Evolutionary conservation across 371 early-diverging fungal species (phyloP).

Genomic region (Rhizomucor pusillus): DNA sequence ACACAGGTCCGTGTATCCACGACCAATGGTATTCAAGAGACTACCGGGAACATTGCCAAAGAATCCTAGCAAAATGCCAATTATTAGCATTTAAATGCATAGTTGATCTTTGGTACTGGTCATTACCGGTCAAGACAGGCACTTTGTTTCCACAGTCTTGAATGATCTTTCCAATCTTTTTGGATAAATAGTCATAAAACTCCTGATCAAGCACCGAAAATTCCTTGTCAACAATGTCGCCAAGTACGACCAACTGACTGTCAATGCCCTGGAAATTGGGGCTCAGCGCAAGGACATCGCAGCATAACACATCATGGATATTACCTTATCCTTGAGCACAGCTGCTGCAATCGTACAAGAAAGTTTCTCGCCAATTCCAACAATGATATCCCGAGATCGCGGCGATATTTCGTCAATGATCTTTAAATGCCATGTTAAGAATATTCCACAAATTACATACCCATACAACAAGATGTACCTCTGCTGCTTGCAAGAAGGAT

Average conservation of each 20-base stretch:
- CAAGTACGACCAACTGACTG: constrained; percentile 79
- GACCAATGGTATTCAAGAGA: constrained; percentile 87
- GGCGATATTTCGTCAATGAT: constrained; percentile 97
- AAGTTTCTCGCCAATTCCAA: constrained; percentile 93
- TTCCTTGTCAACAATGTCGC: constrained; percentile 74
- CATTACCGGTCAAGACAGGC: constrained; percentile 81
- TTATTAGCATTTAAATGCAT: no score
- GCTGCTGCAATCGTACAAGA: constrained; percentile 87
- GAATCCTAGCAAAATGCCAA: constrained; percentile 69
- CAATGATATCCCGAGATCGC: constrained; percentile 91
- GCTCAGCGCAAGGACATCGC: neutral
- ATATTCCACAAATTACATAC: neutral
- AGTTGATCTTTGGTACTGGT: neutral
- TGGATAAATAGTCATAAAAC: constrained; percentile 88
- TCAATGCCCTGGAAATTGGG: constrained; percentile 63
- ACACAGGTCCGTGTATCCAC: constrained; percentile 98
- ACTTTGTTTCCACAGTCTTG: constrained; percentile 61
- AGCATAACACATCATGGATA: neutral
- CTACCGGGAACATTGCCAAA: constrained; percentile 96
- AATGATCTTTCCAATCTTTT: constrained; percentile 62
- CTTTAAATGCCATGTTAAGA: constrained; percentile 24
- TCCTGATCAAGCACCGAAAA: constrained; percentile 78
- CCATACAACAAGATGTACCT: constrained; percentile 52
- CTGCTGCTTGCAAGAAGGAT: constrained; percentile 88
- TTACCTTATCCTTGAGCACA: constrained; percentile 65